A percentile compares a stretch with the other conserved stretches of the same genome.
phyloP scores from a whole-genome alignment of 495 filamentous ascomycete genomes.

The Penicillium ucsense region DNA sequence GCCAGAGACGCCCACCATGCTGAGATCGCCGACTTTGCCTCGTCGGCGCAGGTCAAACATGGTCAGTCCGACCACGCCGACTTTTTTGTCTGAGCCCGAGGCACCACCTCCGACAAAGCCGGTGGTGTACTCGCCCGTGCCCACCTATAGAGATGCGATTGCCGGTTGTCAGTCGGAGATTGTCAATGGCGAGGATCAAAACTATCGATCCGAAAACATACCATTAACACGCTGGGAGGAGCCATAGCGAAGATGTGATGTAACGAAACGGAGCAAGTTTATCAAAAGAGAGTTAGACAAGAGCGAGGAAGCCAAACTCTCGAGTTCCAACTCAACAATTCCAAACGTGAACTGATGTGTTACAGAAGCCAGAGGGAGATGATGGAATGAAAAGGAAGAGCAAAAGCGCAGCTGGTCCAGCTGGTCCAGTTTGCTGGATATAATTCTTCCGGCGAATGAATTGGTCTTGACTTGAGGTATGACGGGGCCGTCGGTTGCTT shows the following conservation, averaged over 20 bases:
- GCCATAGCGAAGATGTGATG: conserved; percentile 37
- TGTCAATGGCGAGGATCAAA: background rate
- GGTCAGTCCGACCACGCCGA: conserved; percentile 83
- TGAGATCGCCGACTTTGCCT: conserved; percentile 76
- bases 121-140: conserved; percentile 94
- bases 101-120: conserved; percentile 72
- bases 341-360: no score
- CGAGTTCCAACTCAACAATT: no score
- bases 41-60: conserved; percentile 83
- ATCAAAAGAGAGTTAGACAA: no score
- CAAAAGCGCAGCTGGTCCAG: background rate
- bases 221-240: conserved; percentile 83
- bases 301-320: no score
- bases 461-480: no score
- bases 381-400: conserved; percentile 7
- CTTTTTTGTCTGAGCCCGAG: conserved; percentile 81
- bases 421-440: conserved; percentile 8
- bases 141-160: conserved; percentile 42
- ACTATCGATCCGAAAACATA: conserved; percentile 18
- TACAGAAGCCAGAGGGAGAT: background rate
- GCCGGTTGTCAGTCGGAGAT: conserved; percentile 4
- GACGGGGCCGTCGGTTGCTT: no score
- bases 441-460: conserved; percentile 25
- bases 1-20: conserved; percentile 86
- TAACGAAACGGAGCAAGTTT: no score